These are phyloP conservation scores for Trichothecium sympodiale DNA, from an alignment of 2,329 filamentous ascomycete genomes.

Conservation along the genomic window DNA sequence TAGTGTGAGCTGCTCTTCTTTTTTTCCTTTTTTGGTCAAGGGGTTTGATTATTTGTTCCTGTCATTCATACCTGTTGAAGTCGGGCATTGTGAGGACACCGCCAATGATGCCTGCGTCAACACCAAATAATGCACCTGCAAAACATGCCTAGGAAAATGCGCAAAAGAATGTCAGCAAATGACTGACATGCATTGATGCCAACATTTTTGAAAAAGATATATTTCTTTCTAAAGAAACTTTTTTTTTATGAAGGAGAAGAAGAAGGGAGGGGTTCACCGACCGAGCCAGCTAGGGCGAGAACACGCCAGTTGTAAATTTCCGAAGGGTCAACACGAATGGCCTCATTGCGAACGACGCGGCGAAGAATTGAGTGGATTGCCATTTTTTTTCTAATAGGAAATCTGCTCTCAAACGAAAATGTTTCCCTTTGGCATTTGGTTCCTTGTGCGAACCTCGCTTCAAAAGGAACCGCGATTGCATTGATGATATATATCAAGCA, in stretches of 20 bases:
- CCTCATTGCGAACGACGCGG: constrained; percentile 41
- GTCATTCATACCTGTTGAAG: constrained; percentile 10
- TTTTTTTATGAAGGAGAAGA: no score
- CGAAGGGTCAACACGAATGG: constrained; percentile 53
- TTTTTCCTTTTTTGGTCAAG: no score
- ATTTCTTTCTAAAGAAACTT: no score
- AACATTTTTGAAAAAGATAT: no score
- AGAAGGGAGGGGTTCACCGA: constrained; percentile 12
- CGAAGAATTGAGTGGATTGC: constrained; percentile 11
- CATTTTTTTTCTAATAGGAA: constrained; percentile 4
- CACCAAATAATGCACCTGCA: constrained; percentile 14
- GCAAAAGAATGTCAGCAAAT: neutral
- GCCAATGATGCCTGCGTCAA: constrained; percentile 17
- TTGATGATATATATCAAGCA: neutral
- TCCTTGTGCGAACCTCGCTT: no score
- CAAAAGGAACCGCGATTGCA: no score
- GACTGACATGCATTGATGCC: neutral
- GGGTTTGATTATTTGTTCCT: neutral
- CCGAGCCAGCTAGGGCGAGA: constrained; percentile 50
- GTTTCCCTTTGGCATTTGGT: no score
- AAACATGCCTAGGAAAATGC: constrained; percentile 2
- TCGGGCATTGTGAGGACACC: constrained; percentile 16
- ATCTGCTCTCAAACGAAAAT: no score
- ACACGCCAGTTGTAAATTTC: constrained; percentile 64
- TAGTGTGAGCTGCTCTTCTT: no score